phyloP scores from a whole-genome alignment of 768 basidiomycete genomes.

The Cubamyces lactineus region DNA sequence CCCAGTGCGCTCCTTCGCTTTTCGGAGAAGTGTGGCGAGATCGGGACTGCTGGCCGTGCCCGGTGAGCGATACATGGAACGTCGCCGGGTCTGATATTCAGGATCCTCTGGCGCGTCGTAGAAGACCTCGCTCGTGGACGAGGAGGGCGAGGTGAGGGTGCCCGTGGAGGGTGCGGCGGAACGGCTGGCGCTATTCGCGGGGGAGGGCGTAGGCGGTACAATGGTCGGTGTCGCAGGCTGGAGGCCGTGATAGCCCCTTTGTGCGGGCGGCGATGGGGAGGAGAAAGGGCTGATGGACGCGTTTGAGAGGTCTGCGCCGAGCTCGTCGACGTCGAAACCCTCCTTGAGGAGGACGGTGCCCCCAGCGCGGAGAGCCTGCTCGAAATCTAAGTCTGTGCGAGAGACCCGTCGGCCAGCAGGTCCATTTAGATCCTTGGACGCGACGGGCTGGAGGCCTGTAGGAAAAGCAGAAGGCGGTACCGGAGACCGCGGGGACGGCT shows the following conservation, averaged over 20 bases:
- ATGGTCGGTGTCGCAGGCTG: slow-evolving; percentile 65
- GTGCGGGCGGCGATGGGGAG: slow-evolving; percentile 44
- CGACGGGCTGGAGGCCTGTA: slow-evolving; percentile 58
- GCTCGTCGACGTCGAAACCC: slow-evolving; percentile 66
- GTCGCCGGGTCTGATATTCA: slow-evolving; percentile 73
- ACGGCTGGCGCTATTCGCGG: slow-evolving; percentile 34
- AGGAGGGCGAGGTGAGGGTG: slow-evolving; percentile 42
- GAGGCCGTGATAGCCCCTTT: slow-evolving; percentile 39
- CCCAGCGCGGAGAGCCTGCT: slow-evolving; percentile 67
- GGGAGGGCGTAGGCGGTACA: slow-evolving; percentile 71
- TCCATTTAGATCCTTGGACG: slow-evolving; percentile 50
- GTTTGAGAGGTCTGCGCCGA: slow-evolving; percentile 55
- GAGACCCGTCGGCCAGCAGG: slow-evolving; percentile 55
- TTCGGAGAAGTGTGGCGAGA: slow-evolving; percentile 82
- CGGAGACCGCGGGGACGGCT: slow-evolving; percentile 46
- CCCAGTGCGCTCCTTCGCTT: slow-evolving; percentile 72
- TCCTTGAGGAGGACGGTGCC: slow-evolving; percentile 74
- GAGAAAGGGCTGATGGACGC: slow-evolving; percentile 45
- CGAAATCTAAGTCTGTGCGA: slow-evolving; percentile 80
- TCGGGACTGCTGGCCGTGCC: slow-evolving; percentile 94
- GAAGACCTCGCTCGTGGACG: slow-evolving; percentile 62
- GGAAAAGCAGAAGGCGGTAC: slow-evolving; percentile 53
- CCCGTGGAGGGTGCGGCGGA: slow-evolving; percentile 38
- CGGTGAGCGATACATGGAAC: slow-evolving; percentile 84
- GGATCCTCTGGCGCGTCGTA: slow-evolving; percentile 63